These are phyloP conservation scores for Beauveria sp. DNA, from an alignment of 2,329 filamentous ascomycete genomes.

Conservation along the genomic window DNA sequence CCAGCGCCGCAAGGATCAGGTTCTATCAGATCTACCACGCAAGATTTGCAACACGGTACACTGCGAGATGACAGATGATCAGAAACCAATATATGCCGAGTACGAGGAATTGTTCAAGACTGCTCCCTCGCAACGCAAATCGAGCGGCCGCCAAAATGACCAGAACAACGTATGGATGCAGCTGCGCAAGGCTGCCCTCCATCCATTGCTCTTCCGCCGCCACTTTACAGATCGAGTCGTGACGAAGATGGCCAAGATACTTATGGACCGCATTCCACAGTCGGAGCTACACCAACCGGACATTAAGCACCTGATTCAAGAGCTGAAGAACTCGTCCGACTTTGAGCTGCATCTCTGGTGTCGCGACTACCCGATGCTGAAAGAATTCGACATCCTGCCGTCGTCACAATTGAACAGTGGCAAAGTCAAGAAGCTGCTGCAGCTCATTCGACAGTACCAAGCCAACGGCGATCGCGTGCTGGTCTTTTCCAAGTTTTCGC, in stretches of 20 bases:
- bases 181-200: constrained; percentile 84
- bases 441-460: constrained; percentile 66
- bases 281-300: constrained; percentile 45
- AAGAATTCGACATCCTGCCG: constrained; percentile 45
- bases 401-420: constrained; percentile 57
- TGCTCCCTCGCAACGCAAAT: constrained; percentile 47
- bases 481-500: constrained; percentile 89
- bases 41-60: constrained; percentile 74
- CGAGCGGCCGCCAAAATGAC: constrained; percentile 41
- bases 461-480: constrained; percentile 78
- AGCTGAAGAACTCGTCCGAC: constrained; percentile 52
- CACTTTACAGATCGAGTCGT: constrained; percentile 71
- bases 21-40: constrained; percentile 72
- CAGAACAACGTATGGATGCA: constrained; percentile 77
- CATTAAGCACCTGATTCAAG: constrained; percentile 44
- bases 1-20: constrained; percentile 87
- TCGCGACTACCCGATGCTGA: constrained; percentile 49
- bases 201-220: constrained; percentile 78
- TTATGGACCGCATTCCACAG: constrained; percentile 61
- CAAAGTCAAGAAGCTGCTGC: constrained; percentile 75
- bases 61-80: constrained; percentile 68
- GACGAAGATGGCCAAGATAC: constrained; percentile 67
- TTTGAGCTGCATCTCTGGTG: constrained; percentile 62
- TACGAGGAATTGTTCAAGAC: constrained; percentile 58
- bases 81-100: constrained; percentile 65